Evolutionary conservation across 805 yeast genomes (phyloP).

Genomic region (Hanseniaspora valbyensis): DNA sequence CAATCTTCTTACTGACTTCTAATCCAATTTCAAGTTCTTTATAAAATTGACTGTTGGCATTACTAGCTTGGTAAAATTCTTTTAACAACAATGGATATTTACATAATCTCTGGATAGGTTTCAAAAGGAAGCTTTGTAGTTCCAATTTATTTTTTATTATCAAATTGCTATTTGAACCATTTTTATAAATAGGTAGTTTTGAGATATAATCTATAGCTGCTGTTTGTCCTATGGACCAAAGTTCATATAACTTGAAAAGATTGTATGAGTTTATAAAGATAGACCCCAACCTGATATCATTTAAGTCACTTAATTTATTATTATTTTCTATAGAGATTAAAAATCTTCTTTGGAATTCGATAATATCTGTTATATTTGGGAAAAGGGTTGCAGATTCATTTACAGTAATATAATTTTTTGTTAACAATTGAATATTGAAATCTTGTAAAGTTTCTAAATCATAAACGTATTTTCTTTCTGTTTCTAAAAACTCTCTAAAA

Average conservation of each 20-base stretch:
- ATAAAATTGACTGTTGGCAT: conserved; percentile 40
- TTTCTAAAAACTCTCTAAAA: conserved; percentile 70
- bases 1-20: conserved; percentile 69
- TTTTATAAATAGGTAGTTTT: conserved; percentile 26
- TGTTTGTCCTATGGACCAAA: conserved; percentile 86
- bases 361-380: conserved; percentile 71
- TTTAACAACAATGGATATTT: conserved; percentile 78
- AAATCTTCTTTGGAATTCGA: conserved; percentile 87
- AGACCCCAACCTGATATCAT: conserved; percentile 78
- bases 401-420: conserved; percentile 56
- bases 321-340: conserved; percentile 83
- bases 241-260: conserved; percentile 80
- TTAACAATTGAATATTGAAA: conserved; percentile 58
- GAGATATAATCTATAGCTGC: conserved; percentile 74
- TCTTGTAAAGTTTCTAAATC: conserved; percentile 66
- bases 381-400: conserved; percentile 73
- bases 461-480: conserved; percentile 86
- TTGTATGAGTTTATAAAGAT: conserved; percentile 75
- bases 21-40: conserved; percentile 63
- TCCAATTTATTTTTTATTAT: conserved; percentile 79
- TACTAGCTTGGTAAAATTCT: conserved; percentile 60
- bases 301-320: conserved; percentile 51
- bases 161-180: conserved; percentile 34
- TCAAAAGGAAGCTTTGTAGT: conserved; percentile 75
- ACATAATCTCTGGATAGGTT: conserved; percentile 94